These are phyloP conservation scores for Silene conica DNA, from an alignment of 148 eudicot species.

Conservation along the genomic window DNA sequence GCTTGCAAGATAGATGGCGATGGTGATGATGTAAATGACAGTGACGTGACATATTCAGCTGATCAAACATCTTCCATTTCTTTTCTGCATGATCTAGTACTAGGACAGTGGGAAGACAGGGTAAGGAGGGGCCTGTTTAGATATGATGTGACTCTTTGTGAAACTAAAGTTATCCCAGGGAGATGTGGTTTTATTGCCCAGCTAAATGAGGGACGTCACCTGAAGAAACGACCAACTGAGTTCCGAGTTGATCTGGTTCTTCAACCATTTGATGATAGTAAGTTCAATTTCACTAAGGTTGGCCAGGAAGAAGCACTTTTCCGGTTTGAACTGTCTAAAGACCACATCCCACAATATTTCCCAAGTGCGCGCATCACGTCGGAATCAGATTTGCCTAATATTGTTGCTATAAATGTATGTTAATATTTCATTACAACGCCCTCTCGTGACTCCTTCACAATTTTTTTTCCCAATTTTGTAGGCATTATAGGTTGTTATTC, in stretches of 20 bases:
- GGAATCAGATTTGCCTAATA: constrained; percentile 52
- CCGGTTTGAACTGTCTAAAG: constrained; percentile 57
- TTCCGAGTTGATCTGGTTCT: constrained; percentile 81
- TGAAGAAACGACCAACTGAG: constrained; percentile 88
- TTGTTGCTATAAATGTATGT: constrained; percentile 84
- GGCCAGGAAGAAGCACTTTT: constrained; percentile 88
- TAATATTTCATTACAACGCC: background rate
- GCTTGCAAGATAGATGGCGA: constrained; percentile 43
- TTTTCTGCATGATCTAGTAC: constrained; percentile 32
- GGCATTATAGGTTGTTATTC: background rate
- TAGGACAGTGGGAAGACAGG: constrained; percentile 55
- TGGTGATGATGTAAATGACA: constrained; percentile 11
- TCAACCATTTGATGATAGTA: constrained; percentile 75
- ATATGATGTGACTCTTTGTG: constrained; percentile 57
- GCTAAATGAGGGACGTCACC: constrained; percentile 85
- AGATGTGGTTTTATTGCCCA: constrained; percentile 78
- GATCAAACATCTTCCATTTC: constrained; percentile 23
- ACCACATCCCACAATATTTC: constrained; percentile 37
- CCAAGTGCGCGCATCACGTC: constrained; percentile 39
- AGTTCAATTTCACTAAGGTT: constrained; percentile 86
- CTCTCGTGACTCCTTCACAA: background rate
- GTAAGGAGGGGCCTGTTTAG: constrained; percentile 42
- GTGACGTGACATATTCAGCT: constrained; percentile 5
- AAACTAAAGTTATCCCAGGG: constrained; percentile 67
- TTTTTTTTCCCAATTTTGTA: background rate